phyloP scores from a whole-genome alignment of 495 filamentous ascomycete species.

The Aspergillus olivimuriae region DNA sequence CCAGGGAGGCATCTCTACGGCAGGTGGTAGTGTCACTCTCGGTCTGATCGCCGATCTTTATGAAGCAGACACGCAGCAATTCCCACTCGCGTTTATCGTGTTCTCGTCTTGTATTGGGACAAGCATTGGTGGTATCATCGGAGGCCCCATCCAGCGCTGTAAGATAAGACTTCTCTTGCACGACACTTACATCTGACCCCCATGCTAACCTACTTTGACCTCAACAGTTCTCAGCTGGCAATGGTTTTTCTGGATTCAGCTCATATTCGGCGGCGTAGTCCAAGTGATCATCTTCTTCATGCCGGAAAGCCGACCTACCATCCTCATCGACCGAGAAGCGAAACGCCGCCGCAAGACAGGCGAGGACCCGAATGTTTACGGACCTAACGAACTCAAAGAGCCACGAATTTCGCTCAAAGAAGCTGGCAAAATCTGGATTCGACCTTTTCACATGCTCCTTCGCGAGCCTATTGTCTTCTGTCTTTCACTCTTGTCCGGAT shows the following conservation, averaged over 20 bases:
- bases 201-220: background rate
- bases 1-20: conserved; percentile 46
- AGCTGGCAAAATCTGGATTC: background rate
- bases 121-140: conserved; percentile 68
- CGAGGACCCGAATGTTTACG: conserved; percentile 1
- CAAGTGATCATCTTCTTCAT: conserved; percentile 59
- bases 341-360: conserved; percentile 3
- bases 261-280: conserved; percentile 62
- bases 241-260: conserved; percentile 77
- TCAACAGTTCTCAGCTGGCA: conserved; percentile 47
- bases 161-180: conserved; percentile 5
- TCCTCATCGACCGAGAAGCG: conserved; percentile 1
- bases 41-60: conserved; percentile 75
- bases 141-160: conserved; percentile 63
- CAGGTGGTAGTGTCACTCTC: conserved; percentile 72
- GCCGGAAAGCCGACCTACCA: conserved; percentile 2
- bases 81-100: conserved; percentile 64
- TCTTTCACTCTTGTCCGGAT: conserved; percentile 1
- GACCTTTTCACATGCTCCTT: conserved; percentile 1
- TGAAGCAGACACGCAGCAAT: conserved; percentile 57
- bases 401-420: background rate
- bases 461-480: conserved; percentile 1
- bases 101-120: conserved; percentile 70
- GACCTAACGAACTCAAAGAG: conserved; percentile 1
- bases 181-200: background rate